Conservation (phyloP, 176 grass and related monocot species). For the Oryza australiensis region DNA sequence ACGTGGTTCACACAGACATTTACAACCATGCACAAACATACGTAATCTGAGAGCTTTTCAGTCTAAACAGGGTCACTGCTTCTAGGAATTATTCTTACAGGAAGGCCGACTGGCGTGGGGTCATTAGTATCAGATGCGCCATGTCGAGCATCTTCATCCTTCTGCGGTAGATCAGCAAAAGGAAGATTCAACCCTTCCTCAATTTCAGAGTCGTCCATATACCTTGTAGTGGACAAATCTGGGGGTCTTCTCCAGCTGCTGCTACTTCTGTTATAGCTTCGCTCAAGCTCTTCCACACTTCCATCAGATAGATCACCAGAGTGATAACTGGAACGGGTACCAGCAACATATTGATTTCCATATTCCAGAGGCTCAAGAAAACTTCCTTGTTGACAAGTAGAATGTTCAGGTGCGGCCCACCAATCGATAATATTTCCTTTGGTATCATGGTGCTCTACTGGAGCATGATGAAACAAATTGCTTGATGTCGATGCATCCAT, state of each 20-base stretch:
- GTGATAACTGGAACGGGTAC: constrained; percentile 38
- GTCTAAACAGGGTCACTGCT: constrained; percentile 90
- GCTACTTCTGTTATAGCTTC: constrained; percentile 27
- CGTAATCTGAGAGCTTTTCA: constrained; percentile 15
- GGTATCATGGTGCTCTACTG: not conserved
- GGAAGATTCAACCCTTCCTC: constrained; percentile 65
- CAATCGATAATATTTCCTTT: constrained; percentile 38
- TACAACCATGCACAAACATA: constrained; percentile 23
- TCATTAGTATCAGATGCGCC: constrained; percentile 34
- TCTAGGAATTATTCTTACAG: constrained; percentile 91
- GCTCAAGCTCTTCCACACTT: constrained; percentile 42
- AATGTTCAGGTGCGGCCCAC: constrained; percentile 43
- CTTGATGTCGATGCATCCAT: constrained; percentile 80
- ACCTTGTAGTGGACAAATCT: constrained; percentile 62
- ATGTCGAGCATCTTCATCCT: constrained; percentile 34
- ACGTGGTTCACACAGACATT: constrained; percentile 31
- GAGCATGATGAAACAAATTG: constrained; percentile 45
- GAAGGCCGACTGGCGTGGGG: constrained; percentile 38
- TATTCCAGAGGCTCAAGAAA: constrained; percentile 71
- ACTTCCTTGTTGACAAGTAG: constrained; percentile 45
- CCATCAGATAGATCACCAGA: constrained; percentile 36
- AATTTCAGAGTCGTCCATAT: constrained; percentile 60
- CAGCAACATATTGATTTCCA: constrained; percentile 25
- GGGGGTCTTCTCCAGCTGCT: constrained; percentile 18
- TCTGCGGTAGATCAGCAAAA: constrained; percentile 53